Base-by-base conservation (phyloP, 192 early-diverging fungal genomes). In the Backusella mclennaniae region DNA sequence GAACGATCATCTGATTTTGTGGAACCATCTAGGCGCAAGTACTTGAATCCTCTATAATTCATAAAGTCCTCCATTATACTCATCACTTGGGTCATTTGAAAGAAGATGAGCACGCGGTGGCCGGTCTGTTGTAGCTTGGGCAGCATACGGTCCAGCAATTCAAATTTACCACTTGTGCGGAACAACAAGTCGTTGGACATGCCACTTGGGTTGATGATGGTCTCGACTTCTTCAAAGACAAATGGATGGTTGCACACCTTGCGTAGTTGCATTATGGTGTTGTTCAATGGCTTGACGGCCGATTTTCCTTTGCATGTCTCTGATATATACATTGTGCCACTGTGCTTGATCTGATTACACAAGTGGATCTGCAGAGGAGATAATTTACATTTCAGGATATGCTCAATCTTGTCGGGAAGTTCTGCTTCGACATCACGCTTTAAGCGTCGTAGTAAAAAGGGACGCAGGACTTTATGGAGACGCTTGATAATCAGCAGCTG, bases 231-330 rank as follows among this genome's bases (percentile, higher is more conserved):
- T 70, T 93, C 92, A 87, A 96, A 99, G 17, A 98, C 96, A 83
- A 94, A 99, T 46, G 98, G 98, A 85, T 99, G 98, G 86, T 99
- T 99, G 80, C 95, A 96, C 77, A 99, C 95, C 84, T 99, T 99
- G 63, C 97, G 91, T 67, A 99, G 88, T 81, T 99, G 96, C 98
- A 99, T 97, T 67, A 99, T 92, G 3, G 95, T 89, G 86, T 99
- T 99, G 85, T 94, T 97, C 68, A 99, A 82, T 0, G 93, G 92
- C 68, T 92, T 94, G 53, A 90, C 91, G 35, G 90, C 89, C 35
- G 84, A 85, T 59, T 89, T 85, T 74, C 86, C 83, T 81, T 90
- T 90, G 87, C 88, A 87, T 77, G 90, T 87, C 76, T 90, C 86
- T 26, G 86, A 86, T 73, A 88, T 90, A 77, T 90, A 93, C 29